Evolutionary conservation across 306 rosid genomes (phyloP), one percentile per base, ranked within the genome.

Genomic region (Begonia peltatifolia): DNA sequence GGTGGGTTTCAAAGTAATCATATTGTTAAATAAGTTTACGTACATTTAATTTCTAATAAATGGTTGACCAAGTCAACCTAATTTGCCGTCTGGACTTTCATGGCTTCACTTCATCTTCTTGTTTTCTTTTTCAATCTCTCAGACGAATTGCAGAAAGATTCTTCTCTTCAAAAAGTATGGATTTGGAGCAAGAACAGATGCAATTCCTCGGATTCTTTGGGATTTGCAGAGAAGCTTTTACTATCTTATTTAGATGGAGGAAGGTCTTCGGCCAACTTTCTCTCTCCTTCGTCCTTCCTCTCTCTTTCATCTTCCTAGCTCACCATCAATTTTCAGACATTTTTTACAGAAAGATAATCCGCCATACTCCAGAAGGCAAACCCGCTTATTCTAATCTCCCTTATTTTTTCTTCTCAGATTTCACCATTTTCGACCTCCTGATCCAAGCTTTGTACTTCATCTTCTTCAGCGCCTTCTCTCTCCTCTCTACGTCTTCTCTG

Each of bases 161-260:
- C 38, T 30, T 30, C 38, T 30, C 38, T 30, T 30, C 38, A 7
- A 30, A 30, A 30, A 30, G 8, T 59, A 85, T 85, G 93, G 93
- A 85, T 35, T 66, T 56, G 51, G 83, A 82, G 61, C 87, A 74
- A 67, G 85, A 82, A 77, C 87, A 82, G 48, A 61, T 79, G 77
- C 83, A 82, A 38, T 71, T 70, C 23, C 68, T 82, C 6, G 81
- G 93, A 1, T 20, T 79, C 42, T 54, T 68, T 12, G 84, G 65
- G 5, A 67, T 82, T 48, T 71, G 41, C 74, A 70, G 38, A 68
- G 95, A 86, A 71, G 52, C 95, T 49, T 59, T 8, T 78, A 76
- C 74, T 47, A 70, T 75, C 56, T 55, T 86, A 12, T 0, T 14
- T 22, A 35, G 77, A 66, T 75, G 81, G 75, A 53, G 74, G 6